Evolutionary conservation across 2,329 filamentous ascomycete genomes (phyloP).

Genomic region (Aspergillus pseudoterreus): DNA sequence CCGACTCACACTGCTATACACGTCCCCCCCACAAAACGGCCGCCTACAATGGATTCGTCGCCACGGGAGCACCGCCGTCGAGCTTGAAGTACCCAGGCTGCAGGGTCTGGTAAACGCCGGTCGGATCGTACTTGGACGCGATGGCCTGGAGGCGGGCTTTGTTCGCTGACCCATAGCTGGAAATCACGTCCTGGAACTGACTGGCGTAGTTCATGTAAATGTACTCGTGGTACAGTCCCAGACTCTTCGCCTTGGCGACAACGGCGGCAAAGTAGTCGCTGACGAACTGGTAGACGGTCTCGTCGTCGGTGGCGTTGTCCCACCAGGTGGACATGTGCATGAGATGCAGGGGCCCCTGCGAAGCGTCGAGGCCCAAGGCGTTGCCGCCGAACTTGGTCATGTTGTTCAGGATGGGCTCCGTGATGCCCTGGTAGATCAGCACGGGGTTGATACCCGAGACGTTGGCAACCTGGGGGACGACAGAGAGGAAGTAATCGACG

Average conservation of each 20-base stretch:
- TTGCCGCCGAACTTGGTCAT: slow-evolving; percentile 19
- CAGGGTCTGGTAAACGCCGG: slow-evolving; percentile 35
- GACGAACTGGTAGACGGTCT: slow-evolving; percentile 20
- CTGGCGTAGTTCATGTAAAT: slow-evolving; percentile 49
- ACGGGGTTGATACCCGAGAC: background rate
- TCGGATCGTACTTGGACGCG: slow-evolving; percentile 39
- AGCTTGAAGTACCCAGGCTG: slow-evolving; percentile 46
- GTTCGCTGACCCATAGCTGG: slow-evolving; percentile 40
- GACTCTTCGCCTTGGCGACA: slow-evolving; percentile 11
- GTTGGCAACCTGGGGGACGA: background rate
- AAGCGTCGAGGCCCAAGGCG: slow-evolving; percentile 4
- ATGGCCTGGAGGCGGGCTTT: slow-evolving; percentile 26
- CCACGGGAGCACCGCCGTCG: background rate
- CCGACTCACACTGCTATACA: too few relatives aligned
- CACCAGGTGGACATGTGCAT: slow-evolving; percentile 30
- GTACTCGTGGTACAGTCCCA: slow-evolving; percentile 19
- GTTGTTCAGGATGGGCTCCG: slow-evolving; percentile 25
- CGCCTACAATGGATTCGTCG: background rate
- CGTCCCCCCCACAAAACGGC: background rate
- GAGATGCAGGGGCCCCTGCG: slow-evolving; percentile 10
- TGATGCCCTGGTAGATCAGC: slow-evolving; percentile 32
- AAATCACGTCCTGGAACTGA: slow-evolving; percentile 40
- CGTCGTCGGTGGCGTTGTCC: slow-evolving; percentile 30
- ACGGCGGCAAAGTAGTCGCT: slow-evolving; percentile 15
- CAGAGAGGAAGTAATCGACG: slow-evolving; percentile 1